These are phyloP conservation scores for Thielaviopsis musarum DNA, from an alignment of 2,329 filamentous ascomycete genomes.

Conservation along the genomic window DNA sequence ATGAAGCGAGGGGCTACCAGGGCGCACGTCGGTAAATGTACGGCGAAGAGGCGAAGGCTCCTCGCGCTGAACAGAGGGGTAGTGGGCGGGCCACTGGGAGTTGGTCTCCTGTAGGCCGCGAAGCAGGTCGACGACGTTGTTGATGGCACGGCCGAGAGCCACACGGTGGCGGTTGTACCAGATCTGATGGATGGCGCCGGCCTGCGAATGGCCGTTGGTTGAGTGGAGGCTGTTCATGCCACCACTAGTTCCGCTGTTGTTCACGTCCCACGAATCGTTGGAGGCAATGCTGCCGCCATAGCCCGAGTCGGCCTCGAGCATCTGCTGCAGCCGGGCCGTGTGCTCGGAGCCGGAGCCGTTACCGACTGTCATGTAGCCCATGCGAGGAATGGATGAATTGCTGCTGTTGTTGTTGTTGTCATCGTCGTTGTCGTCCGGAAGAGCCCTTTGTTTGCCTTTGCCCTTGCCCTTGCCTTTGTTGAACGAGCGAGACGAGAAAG, in stretches of 20 bases:
- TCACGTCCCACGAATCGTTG: conserved; percentile 31
- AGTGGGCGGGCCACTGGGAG: conserved; percentile 80
- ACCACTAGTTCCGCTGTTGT: conserved; percentile 15
- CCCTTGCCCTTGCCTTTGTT: conserved; percentile 41
- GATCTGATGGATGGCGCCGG: conserved; percentile 78
- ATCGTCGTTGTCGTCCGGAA: conserved; percentile 14
- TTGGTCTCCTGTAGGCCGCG: conserved; percentile 80
- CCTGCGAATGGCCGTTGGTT: conserved; percentile 35
- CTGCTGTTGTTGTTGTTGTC: conserved; percentile 14
- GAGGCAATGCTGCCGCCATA: conserved; percentile 69
- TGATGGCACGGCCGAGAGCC: conserved; percentile 74
- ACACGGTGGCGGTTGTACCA: conserved; percentile 89
- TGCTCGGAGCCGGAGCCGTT: conserved; percentile 59
- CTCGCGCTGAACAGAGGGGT: conserved; percentile 63
- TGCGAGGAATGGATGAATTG: conserved; percentile 14
- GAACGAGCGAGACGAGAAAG: conserved; percentile 22
- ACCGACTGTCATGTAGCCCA: conserved; percentile 74
- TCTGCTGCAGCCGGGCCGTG: conserved; percentile 61
- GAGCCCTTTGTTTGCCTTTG: conserved; percentile 32
- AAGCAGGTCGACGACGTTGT: conserved; percentile 67
- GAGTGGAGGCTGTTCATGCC: conserved; percentile 12
- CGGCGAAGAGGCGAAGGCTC: conserved; percentile 20
- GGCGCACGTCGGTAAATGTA: conserved; percentile 20
- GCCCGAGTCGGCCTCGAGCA: conserved; percentile 77
- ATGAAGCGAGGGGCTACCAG: conserved; percentile 16